phyloP scores from a whole-genome alignment of 441 rosid genomes.

The Biscutella laevigata region DNA sequence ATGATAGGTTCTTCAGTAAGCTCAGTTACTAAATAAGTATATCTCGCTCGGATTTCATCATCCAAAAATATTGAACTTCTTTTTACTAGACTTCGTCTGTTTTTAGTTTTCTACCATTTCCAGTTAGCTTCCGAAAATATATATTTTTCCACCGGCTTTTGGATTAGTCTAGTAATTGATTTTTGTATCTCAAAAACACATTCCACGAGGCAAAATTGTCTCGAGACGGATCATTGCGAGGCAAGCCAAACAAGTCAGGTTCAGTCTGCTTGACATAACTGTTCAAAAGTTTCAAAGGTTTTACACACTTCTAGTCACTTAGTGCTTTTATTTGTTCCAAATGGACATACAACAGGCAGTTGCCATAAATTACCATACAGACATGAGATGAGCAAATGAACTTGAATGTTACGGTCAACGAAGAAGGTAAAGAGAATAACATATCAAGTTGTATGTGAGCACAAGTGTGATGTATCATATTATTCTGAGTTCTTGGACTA shows the following conservation, averaged over 20 bases:
- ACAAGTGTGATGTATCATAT: conserved; percentile 12
- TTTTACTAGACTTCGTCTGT: too few species aligned
- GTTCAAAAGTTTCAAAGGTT: neutral
- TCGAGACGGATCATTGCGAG: neutral
- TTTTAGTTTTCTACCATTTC: too few species aligned
- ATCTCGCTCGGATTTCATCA: too few species aligned
- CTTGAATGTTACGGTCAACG: conserved; percentile 1
- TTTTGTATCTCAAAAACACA: too few species aligned
- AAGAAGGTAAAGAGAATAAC: neutral
- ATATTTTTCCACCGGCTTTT: too few species aligned
- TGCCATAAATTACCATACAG: conserved; percentile 16
- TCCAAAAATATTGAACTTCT: too few species aligned
- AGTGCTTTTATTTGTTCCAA: conserved; percentile 10
- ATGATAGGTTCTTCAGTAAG: too few species aligned
- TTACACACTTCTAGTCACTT: neutral
- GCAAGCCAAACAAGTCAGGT: neutral
- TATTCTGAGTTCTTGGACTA: conserved; percentile 10
- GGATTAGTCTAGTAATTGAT: too few species aligned
- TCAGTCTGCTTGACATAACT: neutral
- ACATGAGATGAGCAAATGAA: neutral
- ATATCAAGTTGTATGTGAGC: conserved; percentile 10
- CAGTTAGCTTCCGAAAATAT: too few species aligned
- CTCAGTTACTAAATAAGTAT: too few species aligned
- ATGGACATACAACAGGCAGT: conserved; percentile 5
- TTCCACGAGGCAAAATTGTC: too few species aligned